A percentile compares a stretch with the other conserved stretches of the same genome.
phyloP scores from a whole-genome alignment of 495 filamentous ascomycete genomes.

The Friedmanniomyces endolithicus region DNA sequence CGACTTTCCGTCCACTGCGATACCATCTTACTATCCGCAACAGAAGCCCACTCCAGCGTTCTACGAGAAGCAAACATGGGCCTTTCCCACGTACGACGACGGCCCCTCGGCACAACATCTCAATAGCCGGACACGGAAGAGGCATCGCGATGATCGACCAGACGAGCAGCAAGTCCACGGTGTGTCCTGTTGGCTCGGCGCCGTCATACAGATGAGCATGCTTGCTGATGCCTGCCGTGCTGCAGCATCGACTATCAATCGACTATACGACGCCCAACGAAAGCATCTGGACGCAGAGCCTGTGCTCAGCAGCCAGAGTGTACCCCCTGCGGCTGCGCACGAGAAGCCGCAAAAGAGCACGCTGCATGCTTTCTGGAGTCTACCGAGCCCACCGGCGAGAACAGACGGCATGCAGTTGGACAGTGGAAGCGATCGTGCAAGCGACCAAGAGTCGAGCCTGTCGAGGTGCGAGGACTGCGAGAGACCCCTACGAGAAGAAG shows the following conservation, averaged over 20 bases:
- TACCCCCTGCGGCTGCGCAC: background rate
- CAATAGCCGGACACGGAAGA: constrained; percentile 26
- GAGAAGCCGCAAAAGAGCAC: constrained; percentile 22
- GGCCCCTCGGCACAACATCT: constrained; percentile 3
- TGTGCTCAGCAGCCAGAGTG: constrained; percentile 5
- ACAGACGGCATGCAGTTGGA: background rate
- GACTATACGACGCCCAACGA: constrained; percentile 29
- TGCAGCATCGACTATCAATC: constrained; percentile 28
- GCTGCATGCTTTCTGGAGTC: constrained; percentile 30
- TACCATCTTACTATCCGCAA: constrained; percentile 12
- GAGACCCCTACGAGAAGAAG: constrained; percentile 12
- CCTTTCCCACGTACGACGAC: constrained; percentile 7
- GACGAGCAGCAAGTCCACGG: constrained; percentile 28
- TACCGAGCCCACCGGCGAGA: constrained; percentile 15
- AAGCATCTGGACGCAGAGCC: constrained; percentile 17
- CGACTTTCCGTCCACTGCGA: constrained; percentile 15
- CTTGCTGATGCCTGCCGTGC: background rate
- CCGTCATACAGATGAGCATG: no score
- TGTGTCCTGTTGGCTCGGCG: constrained; percentile 10
- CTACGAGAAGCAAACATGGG: constrained; percentile 12
- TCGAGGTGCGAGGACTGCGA: constrained; percentile 31
- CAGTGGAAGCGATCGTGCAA: background rate
- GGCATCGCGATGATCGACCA: constrained; percentile 29
- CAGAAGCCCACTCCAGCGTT: constrained; percentile 8
- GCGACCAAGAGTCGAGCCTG: background rate